Conservation (phyloP, 495 filamentous ascomycete species). For the Achaetomiella virescens region DNA sequence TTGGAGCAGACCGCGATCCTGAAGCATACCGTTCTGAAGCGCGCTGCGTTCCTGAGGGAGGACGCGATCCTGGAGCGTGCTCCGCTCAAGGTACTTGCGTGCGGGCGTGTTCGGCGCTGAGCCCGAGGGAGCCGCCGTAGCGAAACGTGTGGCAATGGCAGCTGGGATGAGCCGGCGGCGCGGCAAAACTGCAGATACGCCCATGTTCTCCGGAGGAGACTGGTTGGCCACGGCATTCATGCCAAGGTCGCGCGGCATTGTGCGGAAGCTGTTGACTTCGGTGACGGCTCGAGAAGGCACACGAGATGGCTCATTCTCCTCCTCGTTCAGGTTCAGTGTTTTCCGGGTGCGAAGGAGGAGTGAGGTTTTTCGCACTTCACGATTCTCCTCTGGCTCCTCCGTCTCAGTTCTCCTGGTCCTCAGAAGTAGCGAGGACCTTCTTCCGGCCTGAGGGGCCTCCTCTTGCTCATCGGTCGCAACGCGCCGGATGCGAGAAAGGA, state of each 20-base stretch:
- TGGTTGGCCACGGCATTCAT: background rate
- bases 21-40: background rate
- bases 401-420: constrained; percentile 41
- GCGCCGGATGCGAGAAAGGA: constrained; percentile 38
- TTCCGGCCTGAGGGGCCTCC: constrained; percentile 34
- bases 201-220: constrained; percentile 25
- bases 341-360: constrained; percentile 35
- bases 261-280: constrained; percentile 42
- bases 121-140: constrained; percentile 19
- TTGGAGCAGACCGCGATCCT: constrained; percentile 28
- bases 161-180: constrained; percentile 37
- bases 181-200: constrained; percentile 37
- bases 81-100: constrained; percentile 45
- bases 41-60: constrained; percentile 28
- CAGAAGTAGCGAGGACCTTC: constrained; percentile 36
- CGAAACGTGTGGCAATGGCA: constrained; percentile 33
- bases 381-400: constrained; percentile 43
- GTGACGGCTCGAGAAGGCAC: constrained; percentile 52
- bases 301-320: constrained; percentile 45
- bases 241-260: constrained; percentile 28
- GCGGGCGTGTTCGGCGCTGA: constrained; percentile 21
- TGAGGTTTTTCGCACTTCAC: constrained; percentile 36
- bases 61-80: constrained; percentile 18
- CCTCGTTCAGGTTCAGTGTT: constrained; percentile 37
- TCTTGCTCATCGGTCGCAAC: constrained; percentile 43